Evolutionary conservation across 1,284 basidiomycete species (phyloP).

Genomic region (Albatrellus sp.): DNA sequence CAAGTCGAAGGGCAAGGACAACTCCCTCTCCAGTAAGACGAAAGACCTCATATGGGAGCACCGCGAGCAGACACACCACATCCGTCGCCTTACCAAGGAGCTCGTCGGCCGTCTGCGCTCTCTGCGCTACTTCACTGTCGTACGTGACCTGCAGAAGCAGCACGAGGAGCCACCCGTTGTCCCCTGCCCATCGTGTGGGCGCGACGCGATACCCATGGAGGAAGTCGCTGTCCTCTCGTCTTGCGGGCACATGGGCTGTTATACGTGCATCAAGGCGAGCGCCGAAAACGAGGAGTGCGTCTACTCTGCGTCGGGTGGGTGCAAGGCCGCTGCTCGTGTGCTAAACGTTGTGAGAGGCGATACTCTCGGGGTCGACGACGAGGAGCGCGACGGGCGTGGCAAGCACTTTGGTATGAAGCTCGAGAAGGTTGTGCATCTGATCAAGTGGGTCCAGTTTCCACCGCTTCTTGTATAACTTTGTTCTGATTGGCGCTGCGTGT

Average conservation of each 20-base stretch:
- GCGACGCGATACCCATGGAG: conserved; percentile 41
- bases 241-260: conserved; percentile 81
- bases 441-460: conserved; percentile 37
- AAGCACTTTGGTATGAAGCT: conserved; percentile 85
- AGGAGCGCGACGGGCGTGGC: conserved; percentile 55
- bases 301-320: conserved; percentile 51
- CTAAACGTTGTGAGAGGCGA: conserved; percentile 77
- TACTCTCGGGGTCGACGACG: conserved; percentile 76
- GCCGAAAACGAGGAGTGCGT: conserved; percentile 78
- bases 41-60: conserved; percentile 70
- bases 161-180: conserved; percentile 42
- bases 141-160: conserved; percentile 79
- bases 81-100: conserved; percentile 77
- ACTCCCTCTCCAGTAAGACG: conserved; percentile 20
- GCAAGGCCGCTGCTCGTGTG: conserved; percentile 60
- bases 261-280: conserved; percentile 55
- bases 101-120: conserved; percentile 82
- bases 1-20: conserved; percentile 14
- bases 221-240: conserved; percentile 81
- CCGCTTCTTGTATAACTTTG: not conserved
- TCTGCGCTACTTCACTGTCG: conserved; percentile 80
- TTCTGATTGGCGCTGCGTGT: not conserved
- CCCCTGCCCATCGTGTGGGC: conserved; percentile 49
- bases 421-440: conserved; percentile 71
- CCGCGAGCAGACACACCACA: conserved; percentile 77